A percentile compares a stretch with the other conserved stretches of the same genome.
These are phyloP conservation scores for Galeopsis tetrahit DNA, from an alignment of 257 asterid genomes.

Conservation along the genomic window DNA sequence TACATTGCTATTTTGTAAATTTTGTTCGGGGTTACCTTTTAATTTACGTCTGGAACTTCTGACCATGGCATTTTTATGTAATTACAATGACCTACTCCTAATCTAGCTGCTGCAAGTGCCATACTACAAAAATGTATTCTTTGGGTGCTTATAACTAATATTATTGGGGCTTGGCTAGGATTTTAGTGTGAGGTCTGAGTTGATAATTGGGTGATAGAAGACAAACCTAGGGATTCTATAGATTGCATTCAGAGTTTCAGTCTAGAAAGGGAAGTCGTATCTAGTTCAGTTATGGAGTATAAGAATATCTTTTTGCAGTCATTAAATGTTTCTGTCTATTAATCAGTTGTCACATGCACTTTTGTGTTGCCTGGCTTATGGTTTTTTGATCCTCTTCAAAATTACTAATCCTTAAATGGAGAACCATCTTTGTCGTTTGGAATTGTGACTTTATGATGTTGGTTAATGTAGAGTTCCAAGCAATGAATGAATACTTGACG, in stretches of 20 bases:
- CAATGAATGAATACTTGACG: constrained; percentile 12
- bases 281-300: neutral
- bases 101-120: constrained; percentile 23
- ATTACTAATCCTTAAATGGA: neutral
- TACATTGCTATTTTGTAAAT: neutral
- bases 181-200: neutral
- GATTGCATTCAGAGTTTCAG: constrained; percentile 1
- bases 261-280: neutral
- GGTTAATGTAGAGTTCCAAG: constrained; percentile 16
- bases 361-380: constrained; percentile 11
- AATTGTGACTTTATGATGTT: constrained; percentile 14
- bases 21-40: neutral
- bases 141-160: neutral
- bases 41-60: constrained; percentile 5
- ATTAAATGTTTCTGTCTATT: constrained; percentile 6
- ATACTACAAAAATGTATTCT: neutral
- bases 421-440: constrained; percentile 16
- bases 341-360: neutral
- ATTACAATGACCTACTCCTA: neutral
- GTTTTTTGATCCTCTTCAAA: constrained; percentile 10
- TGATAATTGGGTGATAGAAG: neutral
- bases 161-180: neutral
- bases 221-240: constrained; percentile 5
- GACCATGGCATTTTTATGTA: neutral
- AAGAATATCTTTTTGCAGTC: neutral